Percentiles rank a stretch among this genome's conserved stretches.
Conservation (phyloP, 2,329 filamentous ascomycete genomes). For the Colletotrichum tanaceti region DNA sequence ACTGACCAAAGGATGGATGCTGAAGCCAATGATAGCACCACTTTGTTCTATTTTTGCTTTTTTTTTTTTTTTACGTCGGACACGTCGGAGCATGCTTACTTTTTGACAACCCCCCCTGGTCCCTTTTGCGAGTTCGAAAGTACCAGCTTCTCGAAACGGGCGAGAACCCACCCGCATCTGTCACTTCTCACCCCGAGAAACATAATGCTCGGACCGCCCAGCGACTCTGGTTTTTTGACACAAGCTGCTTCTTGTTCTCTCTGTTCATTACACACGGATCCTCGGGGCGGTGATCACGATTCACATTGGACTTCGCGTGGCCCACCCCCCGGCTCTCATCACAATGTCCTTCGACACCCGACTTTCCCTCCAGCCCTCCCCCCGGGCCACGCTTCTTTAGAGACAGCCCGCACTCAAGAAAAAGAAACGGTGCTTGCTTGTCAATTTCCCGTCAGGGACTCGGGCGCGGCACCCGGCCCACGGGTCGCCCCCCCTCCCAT, state of each 20-base stretch:
- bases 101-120: background rate
- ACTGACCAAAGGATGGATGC: no score
- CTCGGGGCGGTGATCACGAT: background rate
- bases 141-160: background rate
- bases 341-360: background rate
- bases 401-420: background rate
- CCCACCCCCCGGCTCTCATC: background rate
- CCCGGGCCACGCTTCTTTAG: background rate
- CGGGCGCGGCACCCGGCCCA: background rate
- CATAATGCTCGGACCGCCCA: background rate
- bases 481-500: no score
- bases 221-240: constrained; percentile 5
- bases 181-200: constrained; percentile 11
- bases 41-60: constrained; percentile 1
- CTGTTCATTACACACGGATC: background rate
- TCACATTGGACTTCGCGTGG: background rate
- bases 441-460: background rate
- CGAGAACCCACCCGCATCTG: background rate
- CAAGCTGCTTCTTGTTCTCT: constrained; percentile 21
- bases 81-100: constrained; percentile 2
- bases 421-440: background rate
- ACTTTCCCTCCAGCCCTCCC: no score
- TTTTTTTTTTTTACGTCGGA: background rate
- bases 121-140: no score
- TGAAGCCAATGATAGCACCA: background rate